Conservation (phyloP, 2,329 filamentous ascomycete genomes). For the Exophiala sideris region DNA sequence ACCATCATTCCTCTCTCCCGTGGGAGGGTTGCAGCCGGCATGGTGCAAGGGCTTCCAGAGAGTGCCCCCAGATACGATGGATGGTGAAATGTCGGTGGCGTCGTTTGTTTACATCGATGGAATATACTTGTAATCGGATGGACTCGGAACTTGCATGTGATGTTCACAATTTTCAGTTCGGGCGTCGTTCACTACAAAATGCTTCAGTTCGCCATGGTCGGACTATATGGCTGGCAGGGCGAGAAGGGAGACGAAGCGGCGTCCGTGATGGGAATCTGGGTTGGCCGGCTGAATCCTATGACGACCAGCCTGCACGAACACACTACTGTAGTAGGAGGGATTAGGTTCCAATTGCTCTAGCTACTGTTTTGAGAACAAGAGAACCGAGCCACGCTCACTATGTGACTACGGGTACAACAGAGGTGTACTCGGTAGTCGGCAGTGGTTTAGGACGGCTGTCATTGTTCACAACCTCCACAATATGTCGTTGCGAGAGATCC, state of each 20-base stretch:
- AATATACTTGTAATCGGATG: not conserved
- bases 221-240: constrained; percentile 1
- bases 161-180: not conserved
- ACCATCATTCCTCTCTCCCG: constrained; percentile 10
- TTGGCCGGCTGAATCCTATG: constrained; percentile 7
- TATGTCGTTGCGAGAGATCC: not conserved
- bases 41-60: constrained; percentile 2
- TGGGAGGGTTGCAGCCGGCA: constrained; percentile 6
- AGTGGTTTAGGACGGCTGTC: not conserved
- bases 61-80: constrained; percentile 2
- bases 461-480: not conserved
- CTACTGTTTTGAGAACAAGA: not conserved
- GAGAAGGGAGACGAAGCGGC: constrained; percentile 5
- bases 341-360: not conserved
- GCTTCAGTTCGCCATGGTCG: not conserved
- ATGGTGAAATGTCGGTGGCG: not conserved
- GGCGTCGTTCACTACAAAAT: not conserved
- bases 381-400: not conserved
- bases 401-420: not conserved
- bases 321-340: not conserved
- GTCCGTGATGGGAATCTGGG: not conserved
- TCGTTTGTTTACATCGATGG: not conserved
- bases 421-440: not conserved
- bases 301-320: not conserved
- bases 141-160: not conserved